phyloP scores from a whole-genome alignment of 1,284 basidiomycete genomes.

The Microbotryum scabiosae region DNA sequence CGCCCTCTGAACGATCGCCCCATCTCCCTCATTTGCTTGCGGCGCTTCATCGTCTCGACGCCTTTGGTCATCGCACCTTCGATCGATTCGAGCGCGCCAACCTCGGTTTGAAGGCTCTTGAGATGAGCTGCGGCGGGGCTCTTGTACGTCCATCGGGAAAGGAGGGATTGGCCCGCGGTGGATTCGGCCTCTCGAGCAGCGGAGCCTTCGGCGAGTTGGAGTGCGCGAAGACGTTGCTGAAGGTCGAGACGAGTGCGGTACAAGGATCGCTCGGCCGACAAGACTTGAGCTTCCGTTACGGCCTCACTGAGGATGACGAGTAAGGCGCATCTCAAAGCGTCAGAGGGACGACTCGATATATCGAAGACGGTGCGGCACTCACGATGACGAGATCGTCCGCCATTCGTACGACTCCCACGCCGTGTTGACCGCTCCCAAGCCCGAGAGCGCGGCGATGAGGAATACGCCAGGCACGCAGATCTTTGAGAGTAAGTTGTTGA shows the following conservation, averaged over 20 bases:
- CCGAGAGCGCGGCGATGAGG: slow-evolving; percentile 42
- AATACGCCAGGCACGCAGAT: slow-evolving; percentile 42
- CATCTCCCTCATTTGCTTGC: slow-evolving; percentile 38
- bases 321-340: too few relatives aligned
- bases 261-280: slow-evolving; percentile 33
- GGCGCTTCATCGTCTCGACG: slow-evolving; percentile 35
- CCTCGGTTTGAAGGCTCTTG: slow-evolving; percentile 39
- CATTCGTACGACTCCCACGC: slow-evolving; percentile 43
- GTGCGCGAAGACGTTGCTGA: slow-evolving; percentile 18
- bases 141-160: slow-evolving; percentile 20
- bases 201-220: slow-evolving; percentile 17
- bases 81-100: slow-evolving; percentile 40
- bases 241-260: slow-evolving; percentile 34
- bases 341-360: too few relatives aligned
- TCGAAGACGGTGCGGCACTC: slow-evolving; percentile 9
- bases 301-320: too few relatives aligned
- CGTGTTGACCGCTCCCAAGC: slow-evolving; percentile 41
- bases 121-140: slow-evolving; percentile 33
- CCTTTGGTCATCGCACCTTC: slow-evolving; percentile 41
- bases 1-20: slow-evolving; percentile 38
- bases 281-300: slow-evolving; percentile 34
- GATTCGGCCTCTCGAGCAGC: slow-evolving; percentile 25
- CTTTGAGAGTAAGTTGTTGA: slow-evolving; percentile 36
- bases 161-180: slow-evolving; percentile 16
- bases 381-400: slow-evolving; percentile 34